Evolutionary conservation across 352 stramenopile species (phyloP).

Genomic region (Pythium insidiosum): DNA sequence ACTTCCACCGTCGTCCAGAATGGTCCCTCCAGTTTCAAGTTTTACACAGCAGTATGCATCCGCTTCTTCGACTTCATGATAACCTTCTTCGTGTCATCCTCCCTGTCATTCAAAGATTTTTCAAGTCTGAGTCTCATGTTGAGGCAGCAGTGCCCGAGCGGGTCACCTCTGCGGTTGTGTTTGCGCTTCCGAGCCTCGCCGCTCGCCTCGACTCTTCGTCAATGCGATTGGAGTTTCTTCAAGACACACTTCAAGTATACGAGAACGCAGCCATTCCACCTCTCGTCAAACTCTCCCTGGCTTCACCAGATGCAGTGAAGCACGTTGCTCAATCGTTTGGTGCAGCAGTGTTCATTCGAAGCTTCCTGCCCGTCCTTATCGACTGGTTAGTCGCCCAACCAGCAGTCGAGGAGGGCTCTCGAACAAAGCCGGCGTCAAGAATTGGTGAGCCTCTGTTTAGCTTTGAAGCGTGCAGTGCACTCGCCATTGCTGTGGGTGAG

Average conservation of each 20-base stretch:
- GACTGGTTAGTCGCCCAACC: constrained; percentile 49
- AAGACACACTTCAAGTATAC: constrained; percentile 46
- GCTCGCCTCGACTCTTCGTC: constrained; percentile 27
- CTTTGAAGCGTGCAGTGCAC: constrained; percentile 29
- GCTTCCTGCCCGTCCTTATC: constrained; percentile 50
- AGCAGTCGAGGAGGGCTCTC: no score
- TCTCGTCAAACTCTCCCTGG: constrained; percentile 32
- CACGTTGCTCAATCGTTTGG: constrained; percentile 25
- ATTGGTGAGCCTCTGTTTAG: no score
- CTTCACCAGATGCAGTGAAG: constrained; percentile 39
- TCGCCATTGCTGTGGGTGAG: constrained; percentile 38
- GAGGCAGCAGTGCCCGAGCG: constrained; percentile 24
- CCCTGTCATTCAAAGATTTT: constrained; percentile 46
- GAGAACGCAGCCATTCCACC: constrained; percentile 34
- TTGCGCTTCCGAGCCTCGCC: constrained; percentile 38
- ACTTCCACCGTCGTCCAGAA: constrained; percentile 21
- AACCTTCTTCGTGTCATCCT: constrained; percentile 36
- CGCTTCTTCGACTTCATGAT: constrained; percentile 29
- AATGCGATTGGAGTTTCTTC: constrained; percentile 23
- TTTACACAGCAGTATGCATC: constrained; percentile 21
- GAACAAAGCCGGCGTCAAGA: no score
- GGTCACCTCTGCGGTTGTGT: constrained; percentile 45
- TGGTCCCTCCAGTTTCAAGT: constrained; percentile 39
- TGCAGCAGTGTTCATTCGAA: constrained; percentile 26
- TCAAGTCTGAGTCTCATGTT: constrained; percentile 27